Evolutionary conservation across 1,284 basidiomycete species (phyloP).

Genomic region (Kalmanozyma brasiliensis): DNA sequence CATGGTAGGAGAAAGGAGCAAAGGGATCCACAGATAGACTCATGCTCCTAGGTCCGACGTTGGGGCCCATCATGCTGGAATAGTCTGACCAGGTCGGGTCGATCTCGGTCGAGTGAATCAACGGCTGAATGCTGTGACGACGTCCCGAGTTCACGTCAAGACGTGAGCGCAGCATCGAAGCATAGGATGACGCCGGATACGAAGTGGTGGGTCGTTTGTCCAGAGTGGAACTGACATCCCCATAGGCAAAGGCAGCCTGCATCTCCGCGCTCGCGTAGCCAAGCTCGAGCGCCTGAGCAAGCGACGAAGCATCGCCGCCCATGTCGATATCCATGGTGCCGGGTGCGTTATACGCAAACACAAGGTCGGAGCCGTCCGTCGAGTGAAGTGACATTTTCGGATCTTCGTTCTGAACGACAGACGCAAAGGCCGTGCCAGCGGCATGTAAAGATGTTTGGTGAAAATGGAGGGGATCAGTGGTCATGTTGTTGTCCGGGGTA

Average conservation of each 20-base stretch:
- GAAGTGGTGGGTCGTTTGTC: conserved; percentile 38
- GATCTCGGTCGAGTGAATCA: conserved; percentile 44
- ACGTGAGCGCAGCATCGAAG: conserved; percentile 32
- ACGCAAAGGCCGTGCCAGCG: conserved; percentile 49
- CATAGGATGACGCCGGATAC: conserved; percentile 8
- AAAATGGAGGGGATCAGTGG: conserved; percentile 26
- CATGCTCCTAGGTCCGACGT: conserved; percentile 31
- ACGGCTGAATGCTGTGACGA: conserved; percentile 58
- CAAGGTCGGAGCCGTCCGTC: conserved; percentile 15
- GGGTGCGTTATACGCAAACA: conserved; percentile 31
- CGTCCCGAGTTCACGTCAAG: conserved; percentile 41
- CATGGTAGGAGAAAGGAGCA: conserved; percentile 20
- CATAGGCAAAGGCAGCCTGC: conserved; percentile 16
- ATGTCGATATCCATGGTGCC: conserved; percentile 19
- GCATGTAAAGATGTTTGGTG: conserved; percentile 38
- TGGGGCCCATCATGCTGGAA: conserved; percentile 14
- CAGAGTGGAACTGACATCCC: conserved; percentile 14
- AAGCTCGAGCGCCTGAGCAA: conserved; percentile 46
- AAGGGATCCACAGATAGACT: conserved; percentile 38
- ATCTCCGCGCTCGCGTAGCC: conserved; percentile 35
- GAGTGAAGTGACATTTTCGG: conserved; percentile 5
- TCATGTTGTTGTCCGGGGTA: conserved; percentile 48
- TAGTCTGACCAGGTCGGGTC: conserved; percentile 33
- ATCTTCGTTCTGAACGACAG: conserved; percentile 33
- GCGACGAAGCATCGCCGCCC: conserved; percentile 36